Evolutionary conservation across 257 asterid species (phyloP).

Genomic region (Fraxinus pennsylvanica): DNA sequence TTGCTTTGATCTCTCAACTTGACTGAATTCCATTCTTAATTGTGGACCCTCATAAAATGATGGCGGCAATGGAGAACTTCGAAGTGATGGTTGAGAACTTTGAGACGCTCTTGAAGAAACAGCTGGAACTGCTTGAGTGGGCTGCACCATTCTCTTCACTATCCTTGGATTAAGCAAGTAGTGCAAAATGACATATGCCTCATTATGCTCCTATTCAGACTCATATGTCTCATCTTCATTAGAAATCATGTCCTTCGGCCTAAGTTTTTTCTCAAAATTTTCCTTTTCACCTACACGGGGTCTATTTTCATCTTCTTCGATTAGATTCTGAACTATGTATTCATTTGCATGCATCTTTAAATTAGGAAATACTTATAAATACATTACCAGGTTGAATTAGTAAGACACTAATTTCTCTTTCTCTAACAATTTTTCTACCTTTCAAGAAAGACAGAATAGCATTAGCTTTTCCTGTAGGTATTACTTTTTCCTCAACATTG

Average conservation of each 20-base stretch:
- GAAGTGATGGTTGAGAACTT: slow-evolving; percentile 52
- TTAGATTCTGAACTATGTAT: slow-evolving; percentile 49
- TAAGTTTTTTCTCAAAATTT: slow-evolving; percentile 61
- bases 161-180: no score
- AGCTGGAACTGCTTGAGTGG: no score
- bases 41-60: slow-evolving; percentile 71
- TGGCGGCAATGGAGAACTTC: slow-evolving; percentile 51
- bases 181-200: slow-evolving; percentile 15
- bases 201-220: slow-evolving; percentile 80
- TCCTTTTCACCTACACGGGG: slow-evolving; percentile 71
- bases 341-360: slow-evolving; percentile 28
- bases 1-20: slow-evolving; percentile 66
- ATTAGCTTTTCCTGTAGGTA: slow-evolving; percentile 98
- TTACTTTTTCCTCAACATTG: slow-evolving; percentile 84
- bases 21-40: slow-evolving; percentile 71
- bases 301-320: slow-evolving; percentile 57
- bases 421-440: slow-evolving; percentile 34
- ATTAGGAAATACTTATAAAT: no score
- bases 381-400: no score
- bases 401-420: slow-evolving; percentile 55
- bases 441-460: slow-evolving; percentile 76
- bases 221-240: slow-evolving; percentile 79
- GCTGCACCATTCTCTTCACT: no score
- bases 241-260: slow-evolving; percentile 83
- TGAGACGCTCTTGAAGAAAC: no score